phyloP scores from a whole-genome alignment of 2,329 filamentous ascomycete genomes.

The Shiraia sp. region DNA sequence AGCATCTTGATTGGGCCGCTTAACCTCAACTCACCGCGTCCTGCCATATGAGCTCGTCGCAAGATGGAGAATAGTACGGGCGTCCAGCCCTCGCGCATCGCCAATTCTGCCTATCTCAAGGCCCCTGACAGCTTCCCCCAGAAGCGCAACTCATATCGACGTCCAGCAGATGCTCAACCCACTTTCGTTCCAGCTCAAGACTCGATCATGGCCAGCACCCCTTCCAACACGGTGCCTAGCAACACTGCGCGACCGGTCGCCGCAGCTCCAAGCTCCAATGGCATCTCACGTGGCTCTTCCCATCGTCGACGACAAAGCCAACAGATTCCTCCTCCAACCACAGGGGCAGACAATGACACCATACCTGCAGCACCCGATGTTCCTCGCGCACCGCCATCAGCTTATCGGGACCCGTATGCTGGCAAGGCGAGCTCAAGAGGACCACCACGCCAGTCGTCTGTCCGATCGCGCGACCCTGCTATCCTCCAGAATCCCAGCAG shows the following conservation, averaged over 20 bases:
- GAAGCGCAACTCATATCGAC: conserved; percentile 39
- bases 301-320: conserved; percentile 39
- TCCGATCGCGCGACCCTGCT: conserved; percentile 36
- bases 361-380: conserved; percentile 61
- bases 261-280: conserved; percentile 18
- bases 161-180: conserved; percentile 36
- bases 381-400: conserved; percentile 57
- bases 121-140: conserved; percentile 34
- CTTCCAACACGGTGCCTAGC: conserved; percentile 28
- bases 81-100: conserved; percentile 25
- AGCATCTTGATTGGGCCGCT: conserved; percentile 14
- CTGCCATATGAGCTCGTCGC: conserved; percentile 23
- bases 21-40: conserved; percentile 6
- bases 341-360: conserved; percentile 24
- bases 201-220: conserved; percentile 15
- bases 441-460: conserved; percentile 30
- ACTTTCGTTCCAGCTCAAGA: conserved; percentile 8
- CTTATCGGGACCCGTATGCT: conserved; percentile 44
- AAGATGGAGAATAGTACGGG: conserved; percentile 37
- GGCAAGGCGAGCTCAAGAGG: conserved; percentile 29
- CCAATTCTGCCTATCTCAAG: conserved; percentile 26
- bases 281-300: conserved; percentile 25
- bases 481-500: conserved; percentile 40
- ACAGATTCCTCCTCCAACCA: conserved; percentile 30
- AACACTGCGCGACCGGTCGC: conserved; percentile 33